Percentiles rank a stretch among this genome's conserved stretches.
Conservation (phyloP, 2,329 filamentous ascomycete genomes). For the Colletotrichum acutatum region DNA sequence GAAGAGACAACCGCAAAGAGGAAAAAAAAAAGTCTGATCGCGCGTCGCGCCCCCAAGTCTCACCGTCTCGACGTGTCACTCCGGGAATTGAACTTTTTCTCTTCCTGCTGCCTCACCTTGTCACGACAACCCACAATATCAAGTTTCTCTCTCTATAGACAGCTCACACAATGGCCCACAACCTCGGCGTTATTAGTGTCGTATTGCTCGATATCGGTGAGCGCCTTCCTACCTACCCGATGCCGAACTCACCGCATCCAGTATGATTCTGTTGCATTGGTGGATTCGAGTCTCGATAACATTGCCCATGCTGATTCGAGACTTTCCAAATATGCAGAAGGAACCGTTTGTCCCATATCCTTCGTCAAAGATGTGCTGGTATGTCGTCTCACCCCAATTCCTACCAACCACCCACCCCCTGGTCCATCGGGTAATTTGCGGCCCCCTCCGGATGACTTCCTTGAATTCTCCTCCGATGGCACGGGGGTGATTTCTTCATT, state of each 20-base stretch:
- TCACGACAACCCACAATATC: constrained; percentile 7
- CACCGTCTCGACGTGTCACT: not conserved
- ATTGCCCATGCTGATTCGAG: constrained; percentile 21
- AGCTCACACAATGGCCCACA: constrained; percentile 44
- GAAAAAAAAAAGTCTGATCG: not conserved
- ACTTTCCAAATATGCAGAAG: constrained; percentile 64
- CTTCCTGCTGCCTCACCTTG: not conserved
- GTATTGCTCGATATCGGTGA: constrained; percentile 70
- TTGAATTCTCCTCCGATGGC: constrained; percentile 18
- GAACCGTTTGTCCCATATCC: constrained; percentile 84
- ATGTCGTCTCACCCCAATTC: constrained; percentile 53
- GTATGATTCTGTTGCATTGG: not conserved
- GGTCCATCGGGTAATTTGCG: constrained; percentile 30
- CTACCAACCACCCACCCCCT: constrained; percentile 29
- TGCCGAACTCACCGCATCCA: constrained; percentile 5
- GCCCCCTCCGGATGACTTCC: constrained; percentile 33
- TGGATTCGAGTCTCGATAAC: constrained; percentile 3
- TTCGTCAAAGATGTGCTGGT: constrained; percentile 87
- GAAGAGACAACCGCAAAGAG: not conserved
- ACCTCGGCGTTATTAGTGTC: constrained; percentile 51
- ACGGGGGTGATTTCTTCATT: constrained; percentile 24
- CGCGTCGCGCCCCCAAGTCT: constrained; percentile 15
- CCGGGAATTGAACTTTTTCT: not conserved
- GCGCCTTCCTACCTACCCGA: constrained; percentile 39
- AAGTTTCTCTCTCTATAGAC: not conserved